These are phyloP conservation scores for Fusarium xylarioides DNA, from an alignment of 2,329 filamentous ascomycete species.

Conservation along the genomic window DNA sequence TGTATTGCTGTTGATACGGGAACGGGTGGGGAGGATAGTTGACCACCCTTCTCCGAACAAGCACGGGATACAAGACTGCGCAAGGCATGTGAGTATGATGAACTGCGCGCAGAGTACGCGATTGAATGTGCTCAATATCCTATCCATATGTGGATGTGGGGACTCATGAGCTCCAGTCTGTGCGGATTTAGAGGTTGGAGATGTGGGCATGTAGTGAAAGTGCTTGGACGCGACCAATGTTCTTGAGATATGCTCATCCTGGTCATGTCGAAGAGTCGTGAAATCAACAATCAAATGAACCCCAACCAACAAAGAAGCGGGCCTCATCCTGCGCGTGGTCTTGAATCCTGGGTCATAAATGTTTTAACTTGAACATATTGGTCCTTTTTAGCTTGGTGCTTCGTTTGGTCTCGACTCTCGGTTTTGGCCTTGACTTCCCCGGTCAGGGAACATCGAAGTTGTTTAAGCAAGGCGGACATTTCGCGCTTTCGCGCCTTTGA, in stretches of 20 bases:
- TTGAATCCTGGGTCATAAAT: slow-evolving; percentile 16
- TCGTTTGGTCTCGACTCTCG: slow-evolving; percentile 25
- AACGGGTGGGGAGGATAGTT: slow-evolving; percentile 26
- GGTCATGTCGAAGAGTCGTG: slow-evolving; percentile 19
- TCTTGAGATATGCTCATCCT: slow-evolving; percentile 20
- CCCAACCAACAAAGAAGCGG: slow-evolving; percentile 22
- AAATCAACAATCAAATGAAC: slow-evolving; percentile 21
- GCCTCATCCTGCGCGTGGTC: slow-evolving; percentile 17
- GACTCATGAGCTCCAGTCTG: slow-evolving; percentile 21
- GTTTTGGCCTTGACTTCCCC: slow-evolving; percentile 13
- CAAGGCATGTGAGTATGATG: slow-evolving; percentile 36
- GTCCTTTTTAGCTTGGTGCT: slow-evolving; percentile 25
- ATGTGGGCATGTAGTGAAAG: slow-evolving; percentile 26
- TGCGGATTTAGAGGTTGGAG: slow-evolving; percentile 26
- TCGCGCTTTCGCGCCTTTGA: slow-evolving; percentile 28
- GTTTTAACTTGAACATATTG: slow-evolving; percentile 27
- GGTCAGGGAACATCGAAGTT: slow-evolving; percentile 11
- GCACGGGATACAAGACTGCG: slow-evolving; percentile 5
- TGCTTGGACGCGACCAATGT: slow-evolving; percentile 11
- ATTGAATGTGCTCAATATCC: not conserved
- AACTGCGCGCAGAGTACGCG: slow-evolving; percentile 24
- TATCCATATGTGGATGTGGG: not conserved
- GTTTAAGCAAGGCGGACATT: slow-evolving; percentile 22
- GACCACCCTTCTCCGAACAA: slow-evolving; percentile 22
- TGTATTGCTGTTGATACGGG: slow-evolving; percentile 3